Percentiles rank a stretch among this genome's conserved stretches.
phyloP scores from a whole-genome alignment of 768 basidiomycete species.

The Dentipellis sp. region DNA sequence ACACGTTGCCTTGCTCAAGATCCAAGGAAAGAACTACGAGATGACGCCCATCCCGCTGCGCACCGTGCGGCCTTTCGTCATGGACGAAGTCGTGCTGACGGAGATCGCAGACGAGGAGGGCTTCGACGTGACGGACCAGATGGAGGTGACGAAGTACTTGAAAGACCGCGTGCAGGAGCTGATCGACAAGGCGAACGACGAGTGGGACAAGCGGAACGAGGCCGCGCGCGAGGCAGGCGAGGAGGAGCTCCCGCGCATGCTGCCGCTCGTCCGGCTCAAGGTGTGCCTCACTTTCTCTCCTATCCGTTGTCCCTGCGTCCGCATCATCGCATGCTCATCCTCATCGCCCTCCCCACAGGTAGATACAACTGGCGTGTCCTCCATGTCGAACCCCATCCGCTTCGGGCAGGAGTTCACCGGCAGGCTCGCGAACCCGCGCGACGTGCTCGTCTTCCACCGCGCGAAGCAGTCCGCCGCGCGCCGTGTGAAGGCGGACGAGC shows the following conservation, averaged over 20 bases:
- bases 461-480: slow-evolving; percentile 53
- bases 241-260: slow-evolving; percentile 55
- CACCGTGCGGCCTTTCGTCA: slow-evolving; percentile 90
- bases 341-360: slow-evolving; percentile 37
- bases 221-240: slow-evolving; percentile 54
- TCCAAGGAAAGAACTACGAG: slow-evolving; percentile 83
- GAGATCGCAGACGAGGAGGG: slow-evolving; percentile 73
- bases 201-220: slow-evolving; percentile 71
- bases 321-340: neutral
- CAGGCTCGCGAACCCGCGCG: slow-evolving; percentile 87
- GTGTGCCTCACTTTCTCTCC: slow-evolving; percentile 23
- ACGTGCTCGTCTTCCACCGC: slow-evolving; percentile 85
- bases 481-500: slow-evolving; percentile 63
- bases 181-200: slow-evolving; percentile 66
- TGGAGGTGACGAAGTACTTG: slow-evolving; percentile 75
- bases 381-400: slow-evolving; percentile 92
- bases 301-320: too few species aligned
- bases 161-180: slow-evolving; percentile 68
- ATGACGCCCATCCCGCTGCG: slow-evolving; percentile 80
- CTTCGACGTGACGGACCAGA: slow-evolving; percentile 71
- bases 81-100: slow-evolving; percentile 70
- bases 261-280: slow-evolving; percentile 83
- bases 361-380: slow-evolving; percentile 83
- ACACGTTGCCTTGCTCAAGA: slow-evolving; percentile 83
- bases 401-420: slow-evolving; percentile 95